These are phyloP conservation scores for Arthrobotrys conoides DNA, from an alignment of 2,329 filamentous ascomycete species.

Conservation along the genomic window DNA sequence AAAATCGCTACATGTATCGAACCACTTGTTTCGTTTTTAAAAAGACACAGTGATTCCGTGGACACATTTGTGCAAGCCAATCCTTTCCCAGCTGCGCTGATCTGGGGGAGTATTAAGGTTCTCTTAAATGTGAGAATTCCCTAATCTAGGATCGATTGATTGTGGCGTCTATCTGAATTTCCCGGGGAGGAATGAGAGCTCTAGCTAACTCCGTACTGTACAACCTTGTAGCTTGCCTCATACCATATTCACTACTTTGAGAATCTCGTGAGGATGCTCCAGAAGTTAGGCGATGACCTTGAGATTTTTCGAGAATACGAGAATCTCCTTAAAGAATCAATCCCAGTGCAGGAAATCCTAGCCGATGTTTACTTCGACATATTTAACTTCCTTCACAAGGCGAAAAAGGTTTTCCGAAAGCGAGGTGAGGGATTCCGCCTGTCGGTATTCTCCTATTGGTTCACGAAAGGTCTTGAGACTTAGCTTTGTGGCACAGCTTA, in stretches of 20 bases:
- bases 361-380: slow-evolving; percentile 33
- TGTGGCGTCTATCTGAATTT: slow-evolving; percentile 1
- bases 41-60: slow-evolving; percentile 23
- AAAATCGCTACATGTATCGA: slow-evolving; percentile 30
- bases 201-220: slow-evolving; percentile 14
- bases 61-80: slow-evolving; percentile 54
- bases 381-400: slow-evolving; percentile 33
- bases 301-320: slow-evolving; percentile 33
- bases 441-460: background rate
- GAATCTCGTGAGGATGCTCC: slow-evolving; percentile 30
- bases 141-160: background rate
- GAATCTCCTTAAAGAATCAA: background rate
- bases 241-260: slow-evolving; percentile 44
- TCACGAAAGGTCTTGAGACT: background rate
- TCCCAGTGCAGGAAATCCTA: slow-evolving; percentile 3
- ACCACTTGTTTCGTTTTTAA: slow-evolving; percentile 30
- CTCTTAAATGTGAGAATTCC: slow-evolving; percentile 39
- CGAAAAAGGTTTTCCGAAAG: slow-evolving; percentile 14
- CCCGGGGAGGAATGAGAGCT: background rate
- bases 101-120: slow-evolving; percentile 44
- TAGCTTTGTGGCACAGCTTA: background rate
- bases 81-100: slow-evolving; percentile 41
- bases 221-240: slow-evolving; percentile 40
- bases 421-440: slow-evolving; percentile 9
- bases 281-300: slow-evolving; percentile 22